A percentile compares a stretch with the other conserved stretches of the same genome.
Conservation (phyloP, 768 basidiomycete genomes). For the Boletales sp. region DNA sequence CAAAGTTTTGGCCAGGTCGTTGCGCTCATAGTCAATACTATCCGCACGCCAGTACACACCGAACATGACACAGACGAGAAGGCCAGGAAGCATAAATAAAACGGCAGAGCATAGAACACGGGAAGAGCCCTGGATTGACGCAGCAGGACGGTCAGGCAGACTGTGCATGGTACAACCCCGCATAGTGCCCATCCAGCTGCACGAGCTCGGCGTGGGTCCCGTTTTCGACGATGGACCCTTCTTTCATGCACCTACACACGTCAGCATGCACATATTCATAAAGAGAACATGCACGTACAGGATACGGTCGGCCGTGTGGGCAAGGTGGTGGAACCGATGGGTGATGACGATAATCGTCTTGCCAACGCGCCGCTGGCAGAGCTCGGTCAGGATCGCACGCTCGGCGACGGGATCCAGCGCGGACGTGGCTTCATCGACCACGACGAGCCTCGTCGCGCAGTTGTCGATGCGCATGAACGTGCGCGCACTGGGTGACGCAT, state of each 20-base stretch:
- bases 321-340: constrained; percentile 51
- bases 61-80: no score
- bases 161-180: constrained; percentile 26
- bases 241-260: constrained; percentile 29
- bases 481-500: constrained; percentile 35
- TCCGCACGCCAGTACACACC: no score
- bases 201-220: constrained; percentile 31
- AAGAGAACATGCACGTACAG: constrained; percentile 35
- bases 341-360: constrained; percentile 57
- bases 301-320: constrained; percentile 47
- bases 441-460: constrained; percentile 41
- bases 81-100: no score
- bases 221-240: constrained; percentile 27
- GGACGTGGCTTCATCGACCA: constrained; percentile 58
- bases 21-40: no score
- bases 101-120: no score
- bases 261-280: no score
- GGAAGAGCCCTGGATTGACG: no score
- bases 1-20: no score
- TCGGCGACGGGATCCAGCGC: constrained; percentile 56
- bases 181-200: constrained; percentile 21
- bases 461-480: constrained; percentile 38
- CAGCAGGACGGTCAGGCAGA: neutral
- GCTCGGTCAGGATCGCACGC: constrained; percentile 39
- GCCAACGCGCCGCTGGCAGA: constrained; percentile 37